Evolutionary conservation across 768 basidiomycete genomes (phyloP), one percentile per base, ranked within the genome.

Genomic region (Brasilioporus rufonigricans): DNA sequence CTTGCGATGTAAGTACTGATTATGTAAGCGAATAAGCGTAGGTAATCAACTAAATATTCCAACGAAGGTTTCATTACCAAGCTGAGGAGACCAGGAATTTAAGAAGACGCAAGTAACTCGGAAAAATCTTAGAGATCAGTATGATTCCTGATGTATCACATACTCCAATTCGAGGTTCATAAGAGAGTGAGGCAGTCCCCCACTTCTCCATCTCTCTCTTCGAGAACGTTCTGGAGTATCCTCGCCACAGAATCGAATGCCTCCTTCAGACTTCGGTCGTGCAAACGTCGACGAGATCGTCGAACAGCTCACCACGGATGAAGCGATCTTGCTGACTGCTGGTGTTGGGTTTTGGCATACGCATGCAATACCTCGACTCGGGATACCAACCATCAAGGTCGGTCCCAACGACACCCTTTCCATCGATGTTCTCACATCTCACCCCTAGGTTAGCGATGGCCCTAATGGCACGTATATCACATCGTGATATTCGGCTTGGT

Each of bases 321-420:
- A 91, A 63, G 84, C 87, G 0, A 88, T 91, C 61, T 72, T 76
- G 39, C 75, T 92, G 24, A 86, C 80, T 7, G 86, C 85, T 2
- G 89, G 88, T 18, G 85, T 85, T 19, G 87, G 88, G 16, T 86
- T 87, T 64, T 91, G 89, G 90, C 81, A 87, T 61, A 90, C 89
- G 0, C 80, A 83, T 50, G 74, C 73, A 19, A 71, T 91, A 24
- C 79, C 85, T 19, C 75, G 88, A 9, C 74, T 90, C 2, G 83
- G 85, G 2, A 74, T 92, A 50, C 90, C 89, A 35, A 80, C 85
- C 11, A 73, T 91, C 65, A 89, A 90, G 75, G 85, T 70, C 49
- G 19, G 64, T 52, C 9, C 14, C 8, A 6, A 19, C 13, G 12
- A 0, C 6, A 27, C 6, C 0, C 14, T 80, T 3, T 29, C 5